phyloP scores from a whole-genome alignment of 495 filamentous ascomycete genomes.

The Chlorociboria aeruginascens region DNA sequence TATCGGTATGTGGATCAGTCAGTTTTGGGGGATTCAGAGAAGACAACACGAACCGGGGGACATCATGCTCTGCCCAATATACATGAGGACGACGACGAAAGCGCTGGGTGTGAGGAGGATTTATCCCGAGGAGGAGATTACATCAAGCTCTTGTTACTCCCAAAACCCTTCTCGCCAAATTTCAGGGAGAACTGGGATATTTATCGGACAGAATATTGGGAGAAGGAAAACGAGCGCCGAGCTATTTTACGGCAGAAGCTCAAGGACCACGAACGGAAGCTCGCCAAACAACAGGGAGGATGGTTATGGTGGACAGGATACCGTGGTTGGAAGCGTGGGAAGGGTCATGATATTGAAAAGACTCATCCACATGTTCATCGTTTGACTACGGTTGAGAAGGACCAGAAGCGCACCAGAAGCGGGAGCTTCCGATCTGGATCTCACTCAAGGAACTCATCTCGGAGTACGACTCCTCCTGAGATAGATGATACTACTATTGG shows the following conservation, averaged over 20 bases:
- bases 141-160: slow-evolving; percentile 78
- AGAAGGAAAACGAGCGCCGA: slow-evolving; percentile 86
- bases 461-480: slow-evolving; percentile 16
- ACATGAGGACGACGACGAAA: slow-evolving; percentile 16
- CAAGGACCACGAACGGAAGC: slow-evolving; percentile 47
- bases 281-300: slow-evolving; percentile 55
- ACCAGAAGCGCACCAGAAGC: slow-evolving; percentile 33
- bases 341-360: slow-evolving; percentile 23
- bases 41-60: slow-evolving; percentile 17
- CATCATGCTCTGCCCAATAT: slow-evolving; percentile 18
- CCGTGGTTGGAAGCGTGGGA: slow-evolving; percentile 40
- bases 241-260: slow-evolving; percentile 57
- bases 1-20: slow-evolving; percentile 55
- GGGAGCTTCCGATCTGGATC: slow-evolving; percentile 33
- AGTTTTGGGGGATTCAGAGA: slow-evolving; percentile 37
- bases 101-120: slow-evolving; percentile 63
- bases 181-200: slow-evolving; percentile 98
- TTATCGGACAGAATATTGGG: slow-evolving; percentile 91
- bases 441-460: slow-evolving; percentile 34
- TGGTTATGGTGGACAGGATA: slow-evolving; percentile 75
- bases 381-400: slow-evolving; percentile 10
- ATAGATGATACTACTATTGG: slow-evolving; percentile 5
- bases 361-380: slow-evolving; percentile 19
- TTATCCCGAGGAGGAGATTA: slow-evolving; percentile 80
- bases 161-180: slow-evolving; percentile 87